Evolutionary conservation across 768 basidiomycete species (phyloP).

Genomic region (Gyrodon lividus): DNA sequence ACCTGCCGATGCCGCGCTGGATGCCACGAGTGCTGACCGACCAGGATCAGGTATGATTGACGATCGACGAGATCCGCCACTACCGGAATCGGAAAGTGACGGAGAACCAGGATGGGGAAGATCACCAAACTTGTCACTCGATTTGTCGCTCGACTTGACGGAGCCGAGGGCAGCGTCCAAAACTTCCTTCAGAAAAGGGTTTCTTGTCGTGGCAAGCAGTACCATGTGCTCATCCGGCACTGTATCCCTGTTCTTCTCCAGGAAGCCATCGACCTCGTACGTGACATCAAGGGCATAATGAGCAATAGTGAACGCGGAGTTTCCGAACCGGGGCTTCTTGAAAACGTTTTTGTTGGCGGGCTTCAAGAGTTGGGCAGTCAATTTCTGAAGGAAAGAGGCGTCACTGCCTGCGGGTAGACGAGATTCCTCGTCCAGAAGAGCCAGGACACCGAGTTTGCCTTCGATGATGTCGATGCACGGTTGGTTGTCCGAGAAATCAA

Average conservation of each 20-base stretch:
- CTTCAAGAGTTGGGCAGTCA: constrained; percentile 81
- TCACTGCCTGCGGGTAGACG: constrained; percentile 93
- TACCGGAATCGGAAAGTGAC: constrained; percentile 74
- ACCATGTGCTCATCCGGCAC: constrained; percentile 98
- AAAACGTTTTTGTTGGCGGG: constrained; percentile 84
- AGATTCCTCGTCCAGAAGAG: constrained; percentile 96
- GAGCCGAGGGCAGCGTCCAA: constrained; percentile 85
- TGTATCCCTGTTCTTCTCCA: constrained; percentile 98
- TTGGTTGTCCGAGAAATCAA: constrained; percentile 98
- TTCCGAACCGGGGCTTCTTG: constrained; percentile 99
- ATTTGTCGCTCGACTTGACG: constrained; percentile 52
- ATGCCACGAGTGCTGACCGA: constrained; percentile 65
- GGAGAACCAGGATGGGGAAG: constrained; percentile 73
- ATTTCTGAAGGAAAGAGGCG: constrained; percentile 88
- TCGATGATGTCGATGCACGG: constrained; percentile 99
- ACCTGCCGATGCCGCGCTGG: constrained; percentile 38
- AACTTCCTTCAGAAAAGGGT: constrained; percentile 92
- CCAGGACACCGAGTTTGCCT: constrained; percentile 92
- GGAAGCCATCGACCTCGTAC: constrained; percentile 96
- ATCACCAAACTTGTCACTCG: constrained; percentile 43
- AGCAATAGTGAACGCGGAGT: constrained; percentile 94
- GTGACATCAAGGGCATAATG: constrained; percentile 99
- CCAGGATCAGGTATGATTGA: constrained; percentile 89
- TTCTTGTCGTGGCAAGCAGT: constrained; percentile 82
- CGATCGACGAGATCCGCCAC: constrained; percentile 73